These are phyloP conservation scores for Saxophila tyrrhenica DNA, from an alignment of 495 filamentous ascomycete species.

Conservation along the genomic window DNA sequence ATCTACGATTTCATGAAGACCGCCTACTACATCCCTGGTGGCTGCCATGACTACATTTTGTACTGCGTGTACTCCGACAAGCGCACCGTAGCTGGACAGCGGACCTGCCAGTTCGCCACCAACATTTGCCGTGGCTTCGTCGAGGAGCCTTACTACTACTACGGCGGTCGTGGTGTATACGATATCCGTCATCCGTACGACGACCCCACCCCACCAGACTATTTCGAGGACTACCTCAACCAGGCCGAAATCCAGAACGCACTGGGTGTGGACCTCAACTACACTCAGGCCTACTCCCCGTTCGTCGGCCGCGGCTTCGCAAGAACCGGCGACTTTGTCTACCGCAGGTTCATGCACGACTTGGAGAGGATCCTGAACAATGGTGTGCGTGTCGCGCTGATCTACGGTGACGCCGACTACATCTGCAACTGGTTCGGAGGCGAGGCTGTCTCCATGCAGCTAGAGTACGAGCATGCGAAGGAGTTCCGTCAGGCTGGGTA, in stretches of 20 bases:
- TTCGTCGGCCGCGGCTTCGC: conserved; percentile 36
- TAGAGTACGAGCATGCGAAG: conserved; percentile 35
- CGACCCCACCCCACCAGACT: conserved; percentile 41
- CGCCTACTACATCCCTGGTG: conserved; percentile 33
- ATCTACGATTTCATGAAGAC: conserved; percentile 37
- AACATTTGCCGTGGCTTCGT: conserved; percentile 31
- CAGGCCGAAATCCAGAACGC: conserved; percentile 35
- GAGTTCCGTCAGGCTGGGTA: conserved; percentile 49
- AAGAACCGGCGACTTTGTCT: conserved; percentile 41
- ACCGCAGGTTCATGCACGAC: conserved; percentile 34
- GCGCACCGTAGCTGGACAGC: conserved; percentile 22
- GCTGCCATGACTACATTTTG: conserved; percentile 29
- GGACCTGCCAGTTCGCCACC: neutral
- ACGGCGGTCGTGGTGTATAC: conserved; percentile 23
- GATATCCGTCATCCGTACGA: conserved; percentile 40
- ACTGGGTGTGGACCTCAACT: conserved; percentile 41
- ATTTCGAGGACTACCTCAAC: conserved; percentile 40
- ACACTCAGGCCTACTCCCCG: conserved; percentile 31
- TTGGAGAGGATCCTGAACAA: conserved; percentile 36
- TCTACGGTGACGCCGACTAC: conserved; percentile 40
- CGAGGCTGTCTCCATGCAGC: conserved; percentile 41
- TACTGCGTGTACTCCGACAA: conserved; percentile 27
- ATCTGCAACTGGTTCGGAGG: conserved; percentile 46
- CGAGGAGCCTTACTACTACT: conserved; percentile 35
- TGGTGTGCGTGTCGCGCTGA: conserved; percentile 35